These are phyloP conservation scores for Wilcoxina mikolae DNA, from an alignment of 495 filamentous ascomycete species.

Conservation along the genomic window DNA sequence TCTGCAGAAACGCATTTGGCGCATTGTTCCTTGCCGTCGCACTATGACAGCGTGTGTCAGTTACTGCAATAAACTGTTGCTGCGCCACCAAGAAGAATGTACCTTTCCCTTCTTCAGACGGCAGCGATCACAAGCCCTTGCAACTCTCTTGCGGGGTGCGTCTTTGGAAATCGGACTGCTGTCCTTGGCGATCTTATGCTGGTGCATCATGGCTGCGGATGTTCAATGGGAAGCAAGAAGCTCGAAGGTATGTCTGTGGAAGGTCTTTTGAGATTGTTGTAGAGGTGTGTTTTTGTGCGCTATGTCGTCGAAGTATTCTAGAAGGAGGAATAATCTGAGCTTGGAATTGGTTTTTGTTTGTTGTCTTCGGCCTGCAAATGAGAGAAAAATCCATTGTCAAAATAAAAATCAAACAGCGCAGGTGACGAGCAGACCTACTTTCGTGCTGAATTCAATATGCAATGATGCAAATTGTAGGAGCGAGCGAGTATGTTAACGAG, in stretches of 20 bases:
- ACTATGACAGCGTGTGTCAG: slow-evolving; percentile 32
- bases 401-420: background rate
- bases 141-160: slow-evolving; percentile 41
- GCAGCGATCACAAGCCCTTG: slow-evolving; percentile 51
- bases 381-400: background rate
- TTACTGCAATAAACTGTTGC: background rate
- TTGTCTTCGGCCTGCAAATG: background rate
- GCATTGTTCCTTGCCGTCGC: slow-evolving; percentile 46
- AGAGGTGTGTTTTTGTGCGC: background rate
- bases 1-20: slow-evolving; percentile 46
- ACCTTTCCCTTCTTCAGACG: slow-evolving; percentile 52
- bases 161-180: slow-evolving; percentile 7
- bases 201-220: slow-evolving; percentile 5
- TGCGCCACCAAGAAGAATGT: slow-evolving; percentile 20
- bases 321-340: background rate
- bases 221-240: background rate
- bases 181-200: slow-evolving; percentile 7
- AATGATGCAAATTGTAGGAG: background rate
- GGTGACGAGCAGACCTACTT: background rate
- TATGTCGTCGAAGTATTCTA: background rate
- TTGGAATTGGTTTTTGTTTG: background rate
- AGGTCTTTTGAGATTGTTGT: background rate
- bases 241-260: background rate
- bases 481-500: slow-evolving; percentile 1
- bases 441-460: background rate